Base-by-base conservation (phyloP, 805 yeast genomes). In the Candida parachauliodes region DNA sequence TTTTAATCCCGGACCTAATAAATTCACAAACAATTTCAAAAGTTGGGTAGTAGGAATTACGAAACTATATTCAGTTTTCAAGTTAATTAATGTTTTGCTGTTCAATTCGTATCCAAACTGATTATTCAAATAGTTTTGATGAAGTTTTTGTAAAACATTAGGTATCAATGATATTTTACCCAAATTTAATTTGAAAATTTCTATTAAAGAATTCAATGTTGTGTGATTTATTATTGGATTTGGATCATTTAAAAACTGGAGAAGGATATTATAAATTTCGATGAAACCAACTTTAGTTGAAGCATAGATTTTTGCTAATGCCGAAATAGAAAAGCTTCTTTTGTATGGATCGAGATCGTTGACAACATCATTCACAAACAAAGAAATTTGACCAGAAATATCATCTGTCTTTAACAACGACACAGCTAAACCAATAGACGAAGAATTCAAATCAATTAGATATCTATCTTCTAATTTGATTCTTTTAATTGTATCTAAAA, bases 201-300 rank as follows among this genome's bases (percentile, higher is more conserved):
- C 60, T 2, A 74, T 58, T 29, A 83, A 54, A 0, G 93, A 74
- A 32, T 73, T 74, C 47, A 88, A 55, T 1, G 91, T 70, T 71
- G 88, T 82, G 38, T 76, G 72, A 53, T 86, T 89, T 12, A 93
- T 88, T 1, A 77, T 63, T 0, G 96, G 96, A 53, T 89, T 91
- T 0, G 96, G 89, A 57, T 91, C 98, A 15, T 62, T 62, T 3
- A 81, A 56, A 20, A 91, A 65, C 11, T 84, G 79, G 26, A 72
- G 57, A 2, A 80, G 51, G 4, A 87, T 77, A 24, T 78, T 79
- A 40, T 72, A 65, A 3, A 82, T 72, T 3, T 74, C 65, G 21
- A 37, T 46, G 33, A 60, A 62, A 1, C 65, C 66, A 14, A 41
- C 16, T n/a, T 53, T 57, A 3, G 60, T 51, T 30, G 48, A 34